Evolutionary conservation across 805 yeast genomes (phyloP).

Genomic region (Candida nitratophila): DNA sequence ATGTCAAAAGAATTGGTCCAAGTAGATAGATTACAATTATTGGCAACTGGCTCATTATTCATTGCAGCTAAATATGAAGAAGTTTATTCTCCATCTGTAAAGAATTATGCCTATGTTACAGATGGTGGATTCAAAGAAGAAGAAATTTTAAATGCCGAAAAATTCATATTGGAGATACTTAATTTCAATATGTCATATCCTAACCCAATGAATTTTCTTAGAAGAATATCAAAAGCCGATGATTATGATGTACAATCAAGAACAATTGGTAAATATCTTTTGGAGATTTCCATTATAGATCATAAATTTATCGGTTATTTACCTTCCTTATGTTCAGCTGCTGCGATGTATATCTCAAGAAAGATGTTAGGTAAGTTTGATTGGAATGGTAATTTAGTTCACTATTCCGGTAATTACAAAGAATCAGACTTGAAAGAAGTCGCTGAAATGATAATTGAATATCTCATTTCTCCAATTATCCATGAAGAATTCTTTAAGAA

Average conservation of each 20-base stretch:
- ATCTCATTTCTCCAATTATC: constrained; percentile 69
- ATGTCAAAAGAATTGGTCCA: constrained; percentile 68
- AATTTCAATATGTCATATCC: constrained; percentile 77
- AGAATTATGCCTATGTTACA: constrained; percentile 80
- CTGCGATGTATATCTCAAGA: constrained; percentile 80
- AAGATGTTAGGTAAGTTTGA: constrained; percentile 56
- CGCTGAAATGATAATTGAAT: constrained; percentile 68
- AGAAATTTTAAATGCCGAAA: constrained; percentile 79
- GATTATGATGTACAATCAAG: constrained; percentile 79
- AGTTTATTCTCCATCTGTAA: constrained; percentile 78
- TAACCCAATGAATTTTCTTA: constrained; percentile 81
- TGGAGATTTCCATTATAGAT: constrained; percentile 74
- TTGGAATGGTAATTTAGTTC: constrained; percentile 84
- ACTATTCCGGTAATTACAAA: constrained; percentile 86
- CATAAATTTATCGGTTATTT: constrained; percentile 63
- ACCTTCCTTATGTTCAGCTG: constrained; percentile 80
- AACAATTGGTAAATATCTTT: constrained; percentile 75
- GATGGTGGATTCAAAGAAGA: constrained; percentile 79
- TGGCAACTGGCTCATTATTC: constrained; percentile 80
- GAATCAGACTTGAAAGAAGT: constrained; percentile 68
- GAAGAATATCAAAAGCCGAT: constrained; percentile 87
- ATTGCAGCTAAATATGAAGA: constrained; percentile 94
- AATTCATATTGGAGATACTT: constrained; percentile 63
- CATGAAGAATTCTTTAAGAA: constrained; percentile 93
- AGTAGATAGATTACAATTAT: constrained; percentile 71